Evolutionary conservation across 176 grass and related monocot species (phyloP), one percentile per base, ranked within the genome.

Genomic region (Hsuehochloa calcarea): DNA sequence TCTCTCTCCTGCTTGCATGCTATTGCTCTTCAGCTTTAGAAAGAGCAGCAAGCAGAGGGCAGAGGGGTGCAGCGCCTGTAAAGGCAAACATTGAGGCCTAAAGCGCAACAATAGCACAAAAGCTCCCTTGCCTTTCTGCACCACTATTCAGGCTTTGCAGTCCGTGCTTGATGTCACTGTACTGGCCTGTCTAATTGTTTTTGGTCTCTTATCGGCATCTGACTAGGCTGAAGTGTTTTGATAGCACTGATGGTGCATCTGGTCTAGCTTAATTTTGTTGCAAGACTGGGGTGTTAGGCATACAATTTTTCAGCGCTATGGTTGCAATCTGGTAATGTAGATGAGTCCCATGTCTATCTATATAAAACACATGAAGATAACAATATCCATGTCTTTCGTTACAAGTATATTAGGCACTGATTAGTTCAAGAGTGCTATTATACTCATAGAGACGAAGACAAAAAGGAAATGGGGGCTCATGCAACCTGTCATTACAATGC

Each of bases 111-210:
- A 80, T 14, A 25, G 29, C 79, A 55, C 34, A 55, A 85, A 77
- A 74, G 68, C 68, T 45, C 26, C 37, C 7, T 4, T 3, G 25
- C 85, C 85, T 74, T 87, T 81, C 69, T 81, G 85, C 44, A 34
- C 43, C 43, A 41, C 20, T 38, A 40, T 60, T 77, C 34, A 40
- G 47, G 35, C 74, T 23, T 25, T 60, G 74, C 35, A 46, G 69
- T 10, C 16, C 55, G 29, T 63, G 85, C 69, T 65, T 73, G 25
- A 74, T 87, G 70, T 25, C 78, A 75, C 35, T 74, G 41, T 56
- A 50, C 69, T 65, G 41, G 34, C 46, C 46, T 65, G 58, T 73
- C 22, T 40, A 23, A 31, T 64, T 72, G n/a, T 65, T 77, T 2
- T 51, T 10, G 23, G 37, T 17, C 22, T 11, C 22, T 80, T 64